phyloP scores from a whole-genome alignment of 176 grass and related monocot species.

The Calamus simplicifolius region DNA sequence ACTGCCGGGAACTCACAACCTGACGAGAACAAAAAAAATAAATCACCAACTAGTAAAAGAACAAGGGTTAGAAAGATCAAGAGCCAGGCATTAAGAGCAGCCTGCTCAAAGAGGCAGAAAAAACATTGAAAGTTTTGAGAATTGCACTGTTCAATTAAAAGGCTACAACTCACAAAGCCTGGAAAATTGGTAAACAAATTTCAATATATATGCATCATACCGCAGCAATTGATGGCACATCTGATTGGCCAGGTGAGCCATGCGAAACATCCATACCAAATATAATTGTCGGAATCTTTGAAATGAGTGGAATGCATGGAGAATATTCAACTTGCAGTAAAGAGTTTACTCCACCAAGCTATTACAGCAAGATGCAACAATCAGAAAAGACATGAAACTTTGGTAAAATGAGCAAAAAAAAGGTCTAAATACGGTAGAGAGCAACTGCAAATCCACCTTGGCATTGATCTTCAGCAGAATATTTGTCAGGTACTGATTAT shows the following conservation, averaged over 20 bases:
- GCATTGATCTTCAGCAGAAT: conserved; percentile 83
- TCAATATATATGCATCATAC: conserved; percentile 15
- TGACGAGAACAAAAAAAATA: conserved; percentile 22
- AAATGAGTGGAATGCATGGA: conserved; percentile 53
- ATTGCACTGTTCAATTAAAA: too few species aligned
- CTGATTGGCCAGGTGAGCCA: conserved; percentile 80
- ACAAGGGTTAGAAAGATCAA: too few species aligned
- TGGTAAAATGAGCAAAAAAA: not conserved
- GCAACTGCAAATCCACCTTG: conserved; percentile 30
- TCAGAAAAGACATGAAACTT: not conserved
- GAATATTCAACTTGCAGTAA: conserved; percentile 46
- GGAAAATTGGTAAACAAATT: too few species aligned
- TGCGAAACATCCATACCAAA: conserved; percentile 82
- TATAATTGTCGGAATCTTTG: conserved; percentile 59
- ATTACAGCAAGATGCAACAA: not conserved
- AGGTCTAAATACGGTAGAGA: too few species aligned
- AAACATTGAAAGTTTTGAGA: too few species aligned
- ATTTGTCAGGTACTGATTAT: conserved; percentile 90
- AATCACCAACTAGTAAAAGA: not conserved
- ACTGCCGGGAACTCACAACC: conserved; percentile 85
- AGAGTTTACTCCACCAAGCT: conserved; percentile 86
- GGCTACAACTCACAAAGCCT: too few species aligned
- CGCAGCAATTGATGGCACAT: conserved; percentile 74
- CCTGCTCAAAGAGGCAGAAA: too few species aligned
- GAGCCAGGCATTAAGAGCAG: too few species aligned